Percentiles rank a stretch among this genome's conserved stretches.
Conservation (phyloP, 2,329 filamentous ascomycete species). For the Graphilbum fragrans region DNA sequence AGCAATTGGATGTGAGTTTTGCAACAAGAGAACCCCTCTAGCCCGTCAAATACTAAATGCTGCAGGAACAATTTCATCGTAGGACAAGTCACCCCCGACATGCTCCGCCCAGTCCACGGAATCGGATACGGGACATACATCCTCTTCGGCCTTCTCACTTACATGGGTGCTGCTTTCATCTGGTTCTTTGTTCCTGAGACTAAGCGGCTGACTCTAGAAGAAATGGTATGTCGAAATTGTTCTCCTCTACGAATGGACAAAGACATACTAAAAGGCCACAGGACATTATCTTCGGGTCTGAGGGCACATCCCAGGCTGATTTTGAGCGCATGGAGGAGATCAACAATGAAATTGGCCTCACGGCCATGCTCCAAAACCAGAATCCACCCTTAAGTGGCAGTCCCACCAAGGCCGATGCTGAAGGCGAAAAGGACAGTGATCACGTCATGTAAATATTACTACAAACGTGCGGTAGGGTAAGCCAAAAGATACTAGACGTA, state of each 20-base stretch:
- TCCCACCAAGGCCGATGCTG: background rate
- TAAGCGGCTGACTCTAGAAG: constrained; percentile 50
- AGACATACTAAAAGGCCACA: background rate
- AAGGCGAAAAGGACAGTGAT: too few relatives aligned
- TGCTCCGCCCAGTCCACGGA: constrained; percentile 45
- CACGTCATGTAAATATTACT: too few relatives aligned
- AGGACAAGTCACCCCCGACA: constrained; percentile 57
- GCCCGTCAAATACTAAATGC: background rate
- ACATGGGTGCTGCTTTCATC: constrained; percentile 47
- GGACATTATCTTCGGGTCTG: constrained; percentile 38
- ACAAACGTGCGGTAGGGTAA: too few relatives aligned
- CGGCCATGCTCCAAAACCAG: constrained; percentile 19
- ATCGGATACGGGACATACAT: constrained; percentile 64
- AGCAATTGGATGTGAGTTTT: constrained; percentile 47
- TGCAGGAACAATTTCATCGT: constrained; percentile 47
- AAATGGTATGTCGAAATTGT: constrained; percentile 40
- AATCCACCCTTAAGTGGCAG: too few relatives aligned
- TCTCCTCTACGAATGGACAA: too few relatives aligned
- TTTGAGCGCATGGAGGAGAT: constrained; percentile 62
- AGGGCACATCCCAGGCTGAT: constrained; percentile 55
- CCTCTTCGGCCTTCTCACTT: constrained; percentile 54
- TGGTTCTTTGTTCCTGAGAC: constrained; percentile 56
- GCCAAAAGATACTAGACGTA: too few relatives aligned
- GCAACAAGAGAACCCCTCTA: background rate
- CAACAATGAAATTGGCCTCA: constrained; percentile 55